A percentile compares a stretch with the other conserved stretches of the same genome.
phyloP scores from a whole-genome alignment of 176 grass and related monocot genomes.

The Oryza coarctata region DNA sequence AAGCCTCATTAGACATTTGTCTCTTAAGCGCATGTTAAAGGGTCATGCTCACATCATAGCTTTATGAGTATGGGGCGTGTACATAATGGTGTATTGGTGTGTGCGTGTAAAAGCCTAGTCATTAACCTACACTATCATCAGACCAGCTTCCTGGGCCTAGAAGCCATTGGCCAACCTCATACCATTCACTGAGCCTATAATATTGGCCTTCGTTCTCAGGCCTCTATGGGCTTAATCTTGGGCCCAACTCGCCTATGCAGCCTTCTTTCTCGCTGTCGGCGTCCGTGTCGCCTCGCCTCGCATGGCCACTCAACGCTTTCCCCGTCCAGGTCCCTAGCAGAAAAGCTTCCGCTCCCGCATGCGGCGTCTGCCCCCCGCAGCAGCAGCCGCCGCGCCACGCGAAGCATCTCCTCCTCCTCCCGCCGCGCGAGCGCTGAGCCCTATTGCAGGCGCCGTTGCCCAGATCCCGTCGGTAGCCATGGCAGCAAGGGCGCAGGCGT shows the following conservation, averaged over 20 bases:
- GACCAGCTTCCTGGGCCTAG: too few relatives aligned
- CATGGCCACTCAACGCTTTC: conserved; percentile 6
- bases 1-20: too few relatives aligned
- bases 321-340: background rate
- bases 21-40: too few relatives aligned
- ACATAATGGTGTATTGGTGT: too few relatives aligned
- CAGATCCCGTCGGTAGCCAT: conserved; percentile 35
- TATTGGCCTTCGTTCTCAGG: background rate
- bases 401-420: conserved; percentile 12
- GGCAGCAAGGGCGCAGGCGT: conserved; percentile 48
- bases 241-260: background rate
- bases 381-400: background rate
- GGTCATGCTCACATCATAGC: too few relatives aligned
- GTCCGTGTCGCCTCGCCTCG: background rate
- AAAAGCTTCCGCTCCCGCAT: background rate
- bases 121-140: too few relatives aligned
- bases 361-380: conserved; percentile 4
- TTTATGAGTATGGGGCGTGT: too few relatives aligned
- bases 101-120: too few relatives aligned
- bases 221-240: background rate
- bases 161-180: too few relatives aligned
- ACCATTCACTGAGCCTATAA: too few relatives aligned
- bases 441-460: background rate
- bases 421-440: background rate
- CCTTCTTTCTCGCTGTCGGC: background rate